These are phyloP conservation scores for Lepraria neglecta DNA, from an alignment of 495 filamentous ascomycete genomes.

Conservation along the genomic window DNA sequence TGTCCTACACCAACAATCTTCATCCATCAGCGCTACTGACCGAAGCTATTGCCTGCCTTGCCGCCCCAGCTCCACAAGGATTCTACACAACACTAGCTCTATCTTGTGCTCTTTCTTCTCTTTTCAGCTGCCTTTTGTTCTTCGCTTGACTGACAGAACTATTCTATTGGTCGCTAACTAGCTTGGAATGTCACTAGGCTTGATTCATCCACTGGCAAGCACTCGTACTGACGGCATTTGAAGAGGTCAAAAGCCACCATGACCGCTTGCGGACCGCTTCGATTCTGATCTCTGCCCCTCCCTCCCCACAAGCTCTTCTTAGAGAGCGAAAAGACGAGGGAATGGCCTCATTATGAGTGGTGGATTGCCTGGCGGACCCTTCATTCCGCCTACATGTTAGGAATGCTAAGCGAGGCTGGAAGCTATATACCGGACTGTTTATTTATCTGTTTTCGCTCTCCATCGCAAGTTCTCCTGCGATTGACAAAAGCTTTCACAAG, in stretches of 20 bases:
- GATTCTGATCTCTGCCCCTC: not conserved
- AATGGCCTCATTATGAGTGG: not conserved
- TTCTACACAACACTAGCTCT: not conserved
- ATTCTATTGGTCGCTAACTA: not conserved
- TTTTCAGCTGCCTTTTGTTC: not conserved
- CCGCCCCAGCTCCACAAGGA: not conserved
- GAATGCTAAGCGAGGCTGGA: slow-evolving; percentile 19
- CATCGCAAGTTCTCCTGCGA: not conserved
- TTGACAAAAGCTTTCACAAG: slow-evolving; percentile 1
- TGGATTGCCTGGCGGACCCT: not conserved
- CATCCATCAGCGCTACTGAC: not conserved
- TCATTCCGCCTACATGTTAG: slow-evolving; percentile 8
- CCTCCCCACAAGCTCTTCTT: not conserved
- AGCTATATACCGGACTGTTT: slow-evolving; percentile 7
- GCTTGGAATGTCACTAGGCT: slow-evolving; percentile 10
- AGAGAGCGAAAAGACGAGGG: no score
- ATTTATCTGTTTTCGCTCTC: slow-evolving; percentile 14
- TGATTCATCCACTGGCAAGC: not conserved
- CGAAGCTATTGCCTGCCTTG: not conserved
- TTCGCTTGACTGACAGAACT: not conserved
- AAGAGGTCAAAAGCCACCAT: not conserved
- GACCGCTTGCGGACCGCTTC: slow-evolving; percentile 4
- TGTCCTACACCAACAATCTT: not conserved
- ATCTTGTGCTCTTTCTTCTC: not conserved
- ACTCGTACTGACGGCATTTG: not conserved